phyloP scores from a whole-genome alignment of 2,329 filamentous ascomycete genomes.

The Cercospora citrullina region DNA sequence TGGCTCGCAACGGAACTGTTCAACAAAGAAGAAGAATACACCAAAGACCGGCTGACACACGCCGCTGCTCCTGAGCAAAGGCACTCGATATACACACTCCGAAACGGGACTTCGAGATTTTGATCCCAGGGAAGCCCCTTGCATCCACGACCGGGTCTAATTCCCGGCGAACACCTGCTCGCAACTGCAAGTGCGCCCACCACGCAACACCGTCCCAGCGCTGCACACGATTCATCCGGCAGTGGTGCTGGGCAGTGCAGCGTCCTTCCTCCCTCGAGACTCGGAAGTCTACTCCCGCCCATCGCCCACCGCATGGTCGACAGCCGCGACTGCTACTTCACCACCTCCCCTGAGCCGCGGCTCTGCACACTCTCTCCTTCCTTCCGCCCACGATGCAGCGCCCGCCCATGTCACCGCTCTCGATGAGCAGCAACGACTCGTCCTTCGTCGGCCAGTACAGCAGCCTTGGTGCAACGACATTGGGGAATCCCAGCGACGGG shows the following conservation, averaged over 20 bases:
- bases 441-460: conserved; percentile 34
- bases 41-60: not conserved
- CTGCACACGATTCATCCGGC: not conserved
- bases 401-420: conserved; percentile 67
- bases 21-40: not conserved
- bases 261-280: not conserved
- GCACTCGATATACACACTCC: not conserved
- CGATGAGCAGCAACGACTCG: conserved; percentile 75
- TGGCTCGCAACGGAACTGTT: not conserved
- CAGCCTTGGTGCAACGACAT: conserved; percentile 21
- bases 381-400: conserved; percentile 10
- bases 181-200: not conserved
- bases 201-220: not conserved
- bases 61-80: not conserved
- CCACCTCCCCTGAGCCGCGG: conserved; percentile 11
- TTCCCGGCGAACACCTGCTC: conserved; percentile 23
- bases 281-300: not conserved
- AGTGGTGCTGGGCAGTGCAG: not conserved
- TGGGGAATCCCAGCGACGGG: conserved; percentile 28
- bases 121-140: conserved; percentile 11
- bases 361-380: not conserved
- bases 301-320: conserved; percentile 6
- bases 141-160: conserved; percentile 18
- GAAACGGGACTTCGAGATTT: conserved; percentile 1
- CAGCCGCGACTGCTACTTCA: conserved; percentile 1